phyloP scores from a whole-genome alignment of 176 grass and related monocot genomes.

The Saccharum officinarum region DNA sequence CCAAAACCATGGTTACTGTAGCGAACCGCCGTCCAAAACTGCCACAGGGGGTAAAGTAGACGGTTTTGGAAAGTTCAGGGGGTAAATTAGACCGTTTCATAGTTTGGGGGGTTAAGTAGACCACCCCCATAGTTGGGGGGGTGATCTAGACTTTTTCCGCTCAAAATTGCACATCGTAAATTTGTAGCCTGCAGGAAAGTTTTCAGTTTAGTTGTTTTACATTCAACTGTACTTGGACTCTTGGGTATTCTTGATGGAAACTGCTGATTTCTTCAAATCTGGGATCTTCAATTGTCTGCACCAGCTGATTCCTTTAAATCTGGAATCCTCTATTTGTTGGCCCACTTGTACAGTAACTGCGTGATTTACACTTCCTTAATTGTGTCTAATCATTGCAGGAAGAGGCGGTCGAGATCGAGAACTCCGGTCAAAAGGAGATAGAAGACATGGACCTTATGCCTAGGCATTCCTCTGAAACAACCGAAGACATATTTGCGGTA shows the following conservation, averaged over 20 bases:
- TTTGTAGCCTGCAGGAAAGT: not conserved
- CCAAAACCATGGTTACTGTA: no score
- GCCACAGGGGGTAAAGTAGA: no score
- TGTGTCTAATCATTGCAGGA: constrained; percentile 42
- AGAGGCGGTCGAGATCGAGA: constrained; percentile 51
- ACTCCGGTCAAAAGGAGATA: constrained; percentile 60
- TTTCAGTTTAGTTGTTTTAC: not conserved
- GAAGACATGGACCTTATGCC: constrained; percentile 7
- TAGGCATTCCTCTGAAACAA: not conserved
- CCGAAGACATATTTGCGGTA: not conserved
- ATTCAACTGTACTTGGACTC: not conserved
- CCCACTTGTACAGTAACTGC: not conserved
- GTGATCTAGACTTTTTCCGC: no score
- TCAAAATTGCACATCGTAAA: not conserved
- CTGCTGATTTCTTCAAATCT: not conserved
- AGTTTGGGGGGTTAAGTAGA: no score
- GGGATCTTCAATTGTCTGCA: not conserved
- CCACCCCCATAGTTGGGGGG: no score
- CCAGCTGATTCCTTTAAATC: not conserved
- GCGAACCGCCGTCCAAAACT: no score
- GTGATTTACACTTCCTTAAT: not conserved
- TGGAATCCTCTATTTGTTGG: constrained; percentile 5
- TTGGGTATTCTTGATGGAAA: not conserved
- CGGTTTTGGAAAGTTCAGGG: no score
- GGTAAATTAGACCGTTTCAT: no score